Evolutionary conservation across 2,329 filamentous ascomycete genomes (phyloP), one percentile per base, ranked within the genome.

Genomic region (Colletotrichum magnum): DNA sequence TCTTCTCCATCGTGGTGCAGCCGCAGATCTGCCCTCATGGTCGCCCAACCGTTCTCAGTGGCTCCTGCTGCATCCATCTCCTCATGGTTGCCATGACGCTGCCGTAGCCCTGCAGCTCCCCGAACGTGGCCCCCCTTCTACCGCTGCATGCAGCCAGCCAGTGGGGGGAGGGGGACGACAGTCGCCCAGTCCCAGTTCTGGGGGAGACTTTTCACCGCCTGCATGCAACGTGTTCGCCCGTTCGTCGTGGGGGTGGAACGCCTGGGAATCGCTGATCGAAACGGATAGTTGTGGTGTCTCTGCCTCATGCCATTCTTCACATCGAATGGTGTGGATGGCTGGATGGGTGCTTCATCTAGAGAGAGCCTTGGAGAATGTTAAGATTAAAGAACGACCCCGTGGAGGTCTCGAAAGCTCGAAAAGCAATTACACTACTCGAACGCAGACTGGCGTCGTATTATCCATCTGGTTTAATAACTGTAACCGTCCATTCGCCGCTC

Each of bases 31-130:
- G 32, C 52, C 47, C 26, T 36, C 39, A 62, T 12, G 51, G 43
- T 18, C 41, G 41, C 51, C 26, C 16, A 21, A 18, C 26, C 21
- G 51, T 5, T 41, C 51, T 57, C 56, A 56, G 45, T 67, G 62
- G 56, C 26, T 60, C 26, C 56, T 32, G 51, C 56, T 52, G 51
- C 36, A 28, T 28, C 51, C 62, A 45, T 66, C 57, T 48, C 62
- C 62, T 69, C 67, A 47, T 64, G 62, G 67, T 69, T 69, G 67
- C 67, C 67, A 69, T 69, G 67, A 69, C 67, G 67, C 62, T 69
- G 67, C 57, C 43, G 67, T 69, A 51, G 67, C 62, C 47, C 58
- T 69, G 62, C 67, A 53, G 66, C 56, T 18, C 57, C 57, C 56
- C 36, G 50, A 60, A 60, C 62, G 48, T 66, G 54, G 56, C 51